Evolutionary conservation across 2,329 filamentous ascomycete species (phyloP).

Genomic region (Coniochaeta ligniaria): DNA sequence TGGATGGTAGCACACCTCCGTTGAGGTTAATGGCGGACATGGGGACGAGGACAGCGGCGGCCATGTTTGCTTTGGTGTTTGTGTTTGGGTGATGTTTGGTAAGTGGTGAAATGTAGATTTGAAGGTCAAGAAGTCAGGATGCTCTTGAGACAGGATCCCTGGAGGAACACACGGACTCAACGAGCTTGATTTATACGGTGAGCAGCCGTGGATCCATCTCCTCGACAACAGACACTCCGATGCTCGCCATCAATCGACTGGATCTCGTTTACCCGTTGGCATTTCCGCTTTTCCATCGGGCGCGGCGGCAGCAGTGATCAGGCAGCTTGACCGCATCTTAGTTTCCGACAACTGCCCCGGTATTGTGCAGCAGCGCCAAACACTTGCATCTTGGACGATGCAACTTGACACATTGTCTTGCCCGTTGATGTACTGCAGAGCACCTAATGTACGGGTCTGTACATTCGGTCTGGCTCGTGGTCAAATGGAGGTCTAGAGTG

Average conservation of each 20-base stretch:
- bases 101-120: not conserved
- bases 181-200: not conserved
- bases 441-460: not conserved
- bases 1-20: slow-evolving; percentile 26
- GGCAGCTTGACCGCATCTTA: slow-evolving; percentile 1
- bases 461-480: not conserved
- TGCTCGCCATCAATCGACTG: not conserved
- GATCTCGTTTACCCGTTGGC: not conserved
- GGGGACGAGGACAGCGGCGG: slow-evolving; percentile 25
- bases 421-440: not conserved
- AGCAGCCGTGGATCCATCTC: not conserved
- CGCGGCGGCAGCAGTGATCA: not conserved
- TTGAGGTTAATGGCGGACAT: slow-evolving; percentile 25
- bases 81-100: not conserved
- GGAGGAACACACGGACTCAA: not conserved
- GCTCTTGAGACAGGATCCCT: not conserved
- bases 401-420: not conserved
- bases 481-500: not conserved
- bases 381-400: not conserved
- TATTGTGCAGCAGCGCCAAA: not conserved
- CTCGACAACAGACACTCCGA: not conserved
- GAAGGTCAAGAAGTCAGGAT: not conserved
- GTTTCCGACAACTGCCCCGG: not conserved
- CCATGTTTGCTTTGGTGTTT: slow-evolving; percentile 15
- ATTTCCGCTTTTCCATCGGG: not conserved